These are phyloP conservation scores for Pseudopyricularia cyperi DNA, from an alignment of 2,329 filamentous ascomycete genomes.

Conservation along the genomic window DNA sequence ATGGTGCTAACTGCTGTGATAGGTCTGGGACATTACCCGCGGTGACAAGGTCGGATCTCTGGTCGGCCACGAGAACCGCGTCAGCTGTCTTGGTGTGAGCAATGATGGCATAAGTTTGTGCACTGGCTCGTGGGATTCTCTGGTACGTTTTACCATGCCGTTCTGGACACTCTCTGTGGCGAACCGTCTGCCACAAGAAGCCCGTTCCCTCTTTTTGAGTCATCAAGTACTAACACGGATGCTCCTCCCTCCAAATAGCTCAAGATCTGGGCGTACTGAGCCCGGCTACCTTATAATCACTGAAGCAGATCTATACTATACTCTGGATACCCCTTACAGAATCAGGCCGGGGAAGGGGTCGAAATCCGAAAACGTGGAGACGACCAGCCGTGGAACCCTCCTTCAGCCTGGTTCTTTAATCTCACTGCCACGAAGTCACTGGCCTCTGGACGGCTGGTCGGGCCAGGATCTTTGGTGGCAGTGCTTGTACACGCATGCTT, in stretches of 20 bases:
- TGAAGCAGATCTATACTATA: constrained; percentile 3
- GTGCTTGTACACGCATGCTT: background rate
- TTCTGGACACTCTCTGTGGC: background rate
- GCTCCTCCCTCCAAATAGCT: constrained; percentile 36
- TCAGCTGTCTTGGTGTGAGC: constrained; percentile 96
- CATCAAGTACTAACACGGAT: background rate
- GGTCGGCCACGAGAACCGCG: constrained; percentile 95
- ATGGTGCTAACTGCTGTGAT: constrained; percentile 1
- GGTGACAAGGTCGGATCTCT: constrained; percentile 95
- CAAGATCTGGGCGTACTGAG: constrained; percentile 77
- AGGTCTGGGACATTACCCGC: constrained; percentile 97
- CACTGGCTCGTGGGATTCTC: constrained; percentile 98
- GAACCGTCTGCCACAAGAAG: background rate
- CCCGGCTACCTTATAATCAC: background rate
- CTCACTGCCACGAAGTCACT: background rate
- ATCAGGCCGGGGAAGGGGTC: background rate
- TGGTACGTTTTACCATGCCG: constrained; percentile 52
- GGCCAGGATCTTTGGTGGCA: background rate
- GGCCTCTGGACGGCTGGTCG: background rate
- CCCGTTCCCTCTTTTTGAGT: background rate
- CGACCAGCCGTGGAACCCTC: background rate
- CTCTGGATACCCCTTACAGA: constrained; percentile 12
- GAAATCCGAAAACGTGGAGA: constrained; percentile 1
- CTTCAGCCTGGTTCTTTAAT: background rate
- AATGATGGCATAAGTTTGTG: constrained; percentile 98